Conservation (phyloP, 192 early-diverging fungal species). For the Backusella macrospora region DNA sequence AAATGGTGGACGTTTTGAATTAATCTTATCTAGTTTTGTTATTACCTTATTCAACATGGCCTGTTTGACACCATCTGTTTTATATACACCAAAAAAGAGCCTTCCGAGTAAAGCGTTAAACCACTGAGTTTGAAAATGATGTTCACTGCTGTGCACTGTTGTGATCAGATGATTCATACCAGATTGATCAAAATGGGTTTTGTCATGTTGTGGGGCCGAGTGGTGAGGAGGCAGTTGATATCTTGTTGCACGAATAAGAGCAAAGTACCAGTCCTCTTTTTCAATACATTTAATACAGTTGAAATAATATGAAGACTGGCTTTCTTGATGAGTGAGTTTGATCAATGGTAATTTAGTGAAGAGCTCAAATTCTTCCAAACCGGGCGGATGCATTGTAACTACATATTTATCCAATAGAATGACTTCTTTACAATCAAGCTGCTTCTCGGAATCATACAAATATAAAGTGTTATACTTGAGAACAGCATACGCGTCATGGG, state of each 20-base stretch:
- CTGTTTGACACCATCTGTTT: slow-evolving; percentile 61
- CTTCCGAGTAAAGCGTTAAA: slow-evolving; percentile 87
- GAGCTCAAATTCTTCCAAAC: slow-evolving; percentile 63
- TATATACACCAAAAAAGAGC: slow-evolving; percentile 75
- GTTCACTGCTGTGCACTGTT: slow-evolving; percentile 61
- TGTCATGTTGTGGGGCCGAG: slow-evolving; percentile 31
- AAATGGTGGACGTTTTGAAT: slow-evolving; percentile 68
- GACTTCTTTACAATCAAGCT: slow-evolving; percentile 77
- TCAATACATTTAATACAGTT: slow-evolving; percentile 61
- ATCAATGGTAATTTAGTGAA: slow-evolving; percentile 63
- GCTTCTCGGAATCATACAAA: slow-evolving; percentile 79
- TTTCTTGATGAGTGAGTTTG: slow-evolving; percentile 42
- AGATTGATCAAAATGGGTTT: slow-evolving; percentile 49
- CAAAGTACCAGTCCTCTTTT: slow-evolving; percentile 93
- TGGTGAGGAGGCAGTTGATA: slow-evolving; percentile 32
- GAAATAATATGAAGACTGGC: slow-evolving; percentile 55
- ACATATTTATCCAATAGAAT: slow-evolving; percentile 70
- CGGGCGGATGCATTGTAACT: slow-evolving; percentile 57
- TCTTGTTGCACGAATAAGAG: slow-evolving; percentile 70
- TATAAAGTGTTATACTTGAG: slow-evolving; percentile 81
- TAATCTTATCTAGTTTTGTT: slow-evolving; percentile 67
- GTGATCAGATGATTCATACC: slow-evolving; percentile 49
- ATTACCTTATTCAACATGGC: slow-evolving; percentile 70
- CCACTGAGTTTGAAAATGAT: slow-evolving; percentile 68
- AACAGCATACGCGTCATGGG: slow-evolving; percentile 71